Conservation (phyloP, 75 land plant genomes). For the Picea sitchensis region DNA sequence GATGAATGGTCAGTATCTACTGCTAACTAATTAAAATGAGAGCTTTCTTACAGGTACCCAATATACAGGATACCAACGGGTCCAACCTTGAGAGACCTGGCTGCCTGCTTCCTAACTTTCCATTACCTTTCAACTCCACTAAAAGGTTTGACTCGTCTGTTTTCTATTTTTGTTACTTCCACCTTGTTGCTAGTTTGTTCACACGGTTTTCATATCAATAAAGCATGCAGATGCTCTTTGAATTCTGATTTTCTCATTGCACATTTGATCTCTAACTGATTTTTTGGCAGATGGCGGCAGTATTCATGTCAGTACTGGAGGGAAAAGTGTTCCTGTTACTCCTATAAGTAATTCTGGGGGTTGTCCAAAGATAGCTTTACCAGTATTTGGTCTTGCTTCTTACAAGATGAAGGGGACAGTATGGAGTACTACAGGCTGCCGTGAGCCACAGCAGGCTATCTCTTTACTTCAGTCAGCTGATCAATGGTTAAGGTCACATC, state of each 20-base stretch:
- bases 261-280: background rate
- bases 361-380: conserved; percentile 29
- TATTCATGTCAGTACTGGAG: conserved; percentile 6
- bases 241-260: background rate
- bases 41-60: conserved; percentile 59
- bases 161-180: background rate
- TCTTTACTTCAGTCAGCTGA: conserved; percentile 45
- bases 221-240: background rate
- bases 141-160: conserved; percentile 27
- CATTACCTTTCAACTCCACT: conserved; percentile 67
- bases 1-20: background rate
- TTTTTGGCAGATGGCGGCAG: conserved; percentile 13
- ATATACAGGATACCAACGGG: conserved; percentile 92
- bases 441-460: conserved; percentile 32
- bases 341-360: conserved; percentile 9
- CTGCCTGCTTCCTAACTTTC: conserved; percentile 81
- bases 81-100: conserved; percentile 68
- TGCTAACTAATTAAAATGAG: background rate
- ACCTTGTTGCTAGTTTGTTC: background rate
- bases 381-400: conserved; percentile 59
- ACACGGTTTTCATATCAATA: background rate
- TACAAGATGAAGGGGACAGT: conserved; percentile 63
- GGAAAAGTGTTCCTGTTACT: conserved; percentile 6
- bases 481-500: conserved; percentile 35
- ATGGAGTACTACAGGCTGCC: conserved; percentile 30